Conservation (phyloP, 1,284 basidiomycete genomes). For the Ustilago xerochloae region DNA sequence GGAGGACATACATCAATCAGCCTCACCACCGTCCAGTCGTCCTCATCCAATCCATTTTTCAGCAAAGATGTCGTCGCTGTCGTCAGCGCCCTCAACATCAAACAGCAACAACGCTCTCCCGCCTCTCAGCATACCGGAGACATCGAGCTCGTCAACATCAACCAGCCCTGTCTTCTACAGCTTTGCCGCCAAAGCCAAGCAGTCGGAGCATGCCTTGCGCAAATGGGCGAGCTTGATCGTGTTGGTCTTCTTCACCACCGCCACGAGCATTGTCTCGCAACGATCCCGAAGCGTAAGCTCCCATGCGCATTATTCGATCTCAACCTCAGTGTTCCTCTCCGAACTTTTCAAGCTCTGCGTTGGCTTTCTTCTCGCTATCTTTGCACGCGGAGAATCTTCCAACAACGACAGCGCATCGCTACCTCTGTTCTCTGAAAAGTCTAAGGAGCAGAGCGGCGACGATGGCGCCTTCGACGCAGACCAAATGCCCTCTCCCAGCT, state of each 20-base stretch:
- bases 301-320: constrained; percentile 22
- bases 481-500: background rate
- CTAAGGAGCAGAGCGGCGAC: background rate
- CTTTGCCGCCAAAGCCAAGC: background rate
- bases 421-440: constrained; percentile 34
- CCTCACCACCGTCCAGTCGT: too few species aligned
- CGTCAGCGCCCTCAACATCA: background rate
- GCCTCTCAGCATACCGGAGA: background rate
- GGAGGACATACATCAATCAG: too few species aligned
- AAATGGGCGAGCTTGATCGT: constrained; percentile 34
- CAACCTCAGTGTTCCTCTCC: constrained; percentile 31
- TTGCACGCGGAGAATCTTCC: background rate
- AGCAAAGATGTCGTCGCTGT: background rate
- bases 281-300: constrained; percentile 14
- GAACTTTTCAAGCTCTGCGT: constrained; percentile 35
- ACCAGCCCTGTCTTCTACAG: background rate
- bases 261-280: constrained; percentile 37
- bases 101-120: background rate
- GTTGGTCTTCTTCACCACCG: constrained; percentile 36
- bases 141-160: background rate
- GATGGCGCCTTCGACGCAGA: background rate
- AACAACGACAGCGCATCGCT: constrained; percentile 2
- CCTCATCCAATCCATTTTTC: too few species aligned
- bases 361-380: constrained; percentile 14
- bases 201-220: background rate